phyloP scores from a whole-genome alignment of 2,329 filamentous ascomycete genomes.

The Penicillium sclerotigenum region DNA sequence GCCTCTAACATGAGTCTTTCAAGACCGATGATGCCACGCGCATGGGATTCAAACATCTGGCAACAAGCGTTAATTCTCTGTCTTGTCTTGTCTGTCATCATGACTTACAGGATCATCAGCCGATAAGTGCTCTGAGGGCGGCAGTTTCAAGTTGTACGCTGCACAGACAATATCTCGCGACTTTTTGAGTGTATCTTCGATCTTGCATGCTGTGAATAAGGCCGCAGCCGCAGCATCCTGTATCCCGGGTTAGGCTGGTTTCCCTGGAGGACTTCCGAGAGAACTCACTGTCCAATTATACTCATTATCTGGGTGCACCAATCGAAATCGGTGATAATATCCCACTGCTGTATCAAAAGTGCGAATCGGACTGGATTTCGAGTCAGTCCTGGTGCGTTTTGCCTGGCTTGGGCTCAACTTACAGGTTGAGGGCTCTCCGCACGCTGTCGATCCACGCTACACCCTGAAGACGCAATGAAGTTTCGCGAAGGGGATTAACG shows the following conservation, averaged over 20 bases:
- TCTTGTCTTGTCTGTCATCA: background rate
- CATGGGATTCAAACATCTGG: constrained; percentile 74
- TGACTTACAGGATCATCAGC: constrained; percentile 73
- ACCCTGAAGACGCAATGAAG: constrained; percentile 76
- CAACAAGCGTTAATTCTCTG: background rate
- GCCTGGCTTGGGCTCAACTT: constrained; percentile 35
- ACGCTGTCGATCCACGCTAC: constrained; percentile 87
- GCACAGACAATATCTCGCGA: constrained; percentile 89
- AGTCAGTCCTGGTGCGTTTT: constrained; percentile 10
- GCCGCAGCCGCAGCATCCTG: constrained; percentile 83
- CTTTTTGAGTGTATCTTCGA: constrained; percentile 97
- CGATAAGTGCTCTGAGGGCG: constrained; percentile 64
- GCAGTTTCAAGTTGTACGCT: constrained; percentile 76
- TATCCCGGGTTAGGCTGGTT: constrained; percentile 6
- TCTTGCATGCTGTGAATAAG: constrained; percentile 91
- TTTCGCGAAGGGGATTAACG: constrained; percentile 74
- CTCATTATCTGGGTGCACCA: constrained; percentile 78
- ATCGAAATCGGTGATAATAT: constrained; percentile 90
- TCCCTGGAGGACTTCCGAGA: background rate
- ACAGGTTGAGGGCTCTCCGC: constrained; percentile 74
- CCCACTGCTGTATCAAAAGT: constrained; percentile 89
- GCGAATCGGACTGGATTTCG: constrained; percentile 65
- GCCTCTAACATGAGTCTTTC: constrained; percentile 92
- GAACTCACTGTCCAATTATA: constrained; percentile 65
- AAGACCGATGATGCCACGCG: constrained; percentile 79